phyloP scores from a whole-genome alignment of 306 rosid genomes.

The Prunus fruticosa region DNA sequence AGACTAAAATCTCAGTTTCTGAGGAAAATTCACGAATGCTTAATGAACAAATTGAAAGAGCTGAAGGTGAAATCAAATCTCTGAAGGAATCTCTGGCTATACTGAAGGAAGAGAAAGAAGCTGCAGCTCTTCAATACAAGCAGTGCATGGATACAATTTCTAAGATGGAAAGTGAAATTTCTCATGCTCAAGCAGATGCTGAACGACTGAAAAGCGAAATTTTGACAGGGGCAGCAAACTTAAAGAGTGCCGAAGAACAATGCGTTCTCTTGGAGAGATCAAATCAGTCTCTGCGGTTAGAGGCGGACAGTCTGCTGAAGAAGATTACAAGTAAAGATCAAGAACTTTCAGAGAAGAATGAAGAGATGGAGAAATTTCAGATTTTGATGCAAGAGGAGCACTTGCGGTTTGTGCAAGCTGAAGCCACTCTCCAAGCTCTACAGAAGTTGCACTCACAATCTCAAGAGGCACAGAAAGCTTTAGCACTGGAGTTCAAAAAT shows the following conservation, averaged over 20 bases:
- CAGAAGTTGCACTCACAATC: constrained; percentile 72
- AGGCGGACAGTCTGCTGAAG: constrained; percentile 65
- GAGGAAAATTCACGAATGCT: constrained; percentile 71
- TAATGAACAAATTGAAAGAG: constrained; percentile 53
- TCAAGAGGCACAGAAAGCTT: constrained; percentile 83
- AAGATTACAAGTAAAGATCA: constrained; percentile 71
- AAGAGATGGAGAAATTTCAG: constrained; percentile 72
- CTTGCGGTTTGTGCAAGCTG: constrained; percentile 67
- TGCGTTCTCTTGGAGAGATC: constrained; percentile 60
- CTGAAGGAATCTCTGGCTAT: constrained; percentile 48
- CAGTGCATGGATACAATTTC: constrained; percentile 69
- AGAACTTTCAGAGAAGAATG: constrained; percentile 67
- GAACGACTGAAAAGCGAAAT: constrained; percentile 53
- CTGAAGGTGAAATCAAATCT: constrained; percentile 56
- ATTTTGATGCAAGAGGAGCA: constrained; percentile 70
- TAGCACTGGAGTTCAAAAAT: constrained; percentile 73
- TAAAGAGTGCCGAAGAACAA: constrained; percentile 57
- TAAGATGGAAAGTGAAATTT: constrained; percentile 66
- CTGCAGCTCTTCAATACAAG: constrained; percentile 45
- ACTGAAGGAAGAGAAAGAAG: constrained; percentile 66
- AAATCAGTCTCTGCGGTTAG: constrained; percentile 61
- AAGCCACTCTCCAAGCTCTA: constrained; percentile 65
- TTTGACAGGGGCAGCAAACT: constrained; percentile 46
- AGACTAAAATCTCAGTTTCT: constrained; percentile 56
- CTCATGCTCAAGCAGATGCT: constrained; percentile 53